Percentiles rank a stretch among this genome's conserved stretches.
Conservation (phyloP, 2,329 filamentous ascomycete genomes). For the Zymoseptoria brevis region DNA sequence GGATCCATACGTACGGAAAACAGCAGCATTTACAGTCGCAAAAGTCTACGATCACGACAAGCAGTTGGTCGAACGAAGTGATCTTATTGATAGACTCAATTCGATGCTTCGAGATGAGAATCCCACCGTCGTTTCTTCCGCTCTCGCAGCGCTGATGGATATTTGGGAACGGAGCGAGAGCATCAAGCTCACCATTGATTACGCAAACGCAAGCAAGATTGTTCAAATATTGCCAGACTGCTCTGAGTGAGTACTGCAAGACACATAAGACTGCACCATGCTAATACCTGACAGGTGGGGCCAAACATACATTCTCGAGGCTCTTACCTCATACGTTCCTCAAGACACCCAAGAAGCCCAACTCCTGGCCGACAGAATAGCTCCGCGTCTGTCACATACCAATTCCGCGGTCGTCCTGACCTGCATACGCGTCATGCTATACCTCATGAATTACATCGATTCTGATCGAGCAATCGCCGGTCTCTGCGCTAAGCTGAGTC, state of each 20-base stretch:
- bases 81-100: conserved; percentile 88
- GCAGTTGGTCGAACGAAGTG: conserved; percentile 78
- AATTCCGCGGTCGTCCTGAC: conserved; percentile 96
- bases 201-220: conserved; percentile 94
- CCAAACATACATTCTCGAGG: conserved; percentile 96
- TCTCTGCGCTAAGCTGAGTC: conserved; percentile 86
- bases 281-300: conserved; percentile 64
- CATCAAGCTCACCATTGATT: conserved; percentile 97
- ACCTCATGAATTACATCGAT: conserved; percentile 97
- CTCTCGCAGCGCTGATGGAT: conserved; percentile 83
- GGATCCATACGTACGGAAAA: conserved; percentile 96
- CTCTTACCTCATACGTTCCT: conserved; percentile 94
- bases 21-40: conserved; percentile 89
- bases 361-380: conserved; percentile 83
- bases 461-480: conserved; percentile 82
- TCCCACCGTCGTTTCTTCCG: conserved; percentile 92
- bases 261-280: conserved; percentile 9
- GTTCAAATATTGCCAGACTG: conserved; percentile 93
- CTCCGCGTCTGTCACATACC: conserved; percentile 90
- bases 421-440: conserved; percentile 91
- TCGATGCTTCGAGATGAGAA: conserved; percentile 88
- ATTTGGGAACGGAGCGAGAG: conserved; percentile 97
- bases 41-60: conserved; percentile 97
- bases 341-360: conserved; percentile 83
- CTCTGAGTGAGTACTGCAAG: conserved; percentile 64